phyloP scores from a whole-genome alignment of 164 flowering plant genomes.

The Protea cynaroides region DNA sequence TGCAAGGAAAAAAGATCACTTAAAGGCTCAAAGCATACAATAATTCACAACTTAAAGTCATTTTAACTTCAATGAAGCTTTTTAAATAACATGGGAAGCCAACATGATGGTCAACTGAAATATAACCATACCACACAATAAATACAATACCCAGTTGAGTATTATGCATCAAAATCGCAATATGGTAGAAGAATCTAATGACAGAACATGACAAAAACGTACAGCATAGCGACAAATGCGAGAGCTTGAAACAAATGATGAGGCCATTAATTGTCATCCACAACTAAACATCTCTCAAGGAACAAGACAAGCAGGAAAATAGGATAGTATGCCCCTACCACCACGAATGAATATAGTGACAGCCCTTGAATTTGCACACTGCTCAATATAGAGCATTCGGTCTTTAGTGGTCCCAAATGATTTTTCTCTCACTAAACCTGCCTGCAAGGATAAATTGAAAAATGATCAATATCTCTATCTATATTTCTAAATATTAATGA shows the following conservation, averaged over 20 bases:
- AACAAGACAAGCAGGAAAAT: neutral
- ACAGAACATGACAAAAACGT: too few relatives aligned
- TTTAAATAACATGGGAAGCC: too few relatives aligned
- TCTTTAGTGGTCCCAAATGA: slow-evolving; percentile 97
- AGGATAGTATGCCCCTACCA: slow-evolving; percentile 39
- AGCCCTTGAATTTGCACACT: slow-evolving; percentile 95
- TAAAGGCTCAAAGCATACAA: neutral
- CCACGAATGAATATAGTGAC: slow-evolving; percentile 89
- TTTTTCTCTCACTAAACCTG: slow-evolving; percentile 93
- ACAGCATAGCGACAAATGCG: too few relatives aligned
- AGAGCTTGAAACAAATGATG: too few relatives aligned
- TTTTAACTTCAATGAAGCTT: neutral
- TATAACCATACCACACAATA: too few relatives aligned
- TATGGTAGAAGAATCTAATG: neutral
- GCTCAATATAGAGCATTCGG: slow-evolving; percentile 92
- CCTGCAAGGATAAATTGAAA: slow-evolving; percentile 36
- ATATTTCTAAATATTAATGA: too few relatives aligned
- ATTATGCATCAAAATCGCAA: neutral
- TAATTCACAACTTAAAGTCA: too few relatives aligned
- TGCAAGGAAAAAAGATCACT: too few relatives aligned
- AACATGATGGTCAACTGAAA: too few relatives aligned
- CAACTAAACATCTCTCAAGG: neutral
- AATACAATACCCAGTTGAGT: too few relatives aligned
- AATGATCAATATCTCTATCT: neutral
- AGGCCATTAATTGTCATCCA: neutral